phyloP scores from a whole-genome alignment of 2,329 filamentous ascomycete genomes.

The Penicillium thymicola region DNA sequence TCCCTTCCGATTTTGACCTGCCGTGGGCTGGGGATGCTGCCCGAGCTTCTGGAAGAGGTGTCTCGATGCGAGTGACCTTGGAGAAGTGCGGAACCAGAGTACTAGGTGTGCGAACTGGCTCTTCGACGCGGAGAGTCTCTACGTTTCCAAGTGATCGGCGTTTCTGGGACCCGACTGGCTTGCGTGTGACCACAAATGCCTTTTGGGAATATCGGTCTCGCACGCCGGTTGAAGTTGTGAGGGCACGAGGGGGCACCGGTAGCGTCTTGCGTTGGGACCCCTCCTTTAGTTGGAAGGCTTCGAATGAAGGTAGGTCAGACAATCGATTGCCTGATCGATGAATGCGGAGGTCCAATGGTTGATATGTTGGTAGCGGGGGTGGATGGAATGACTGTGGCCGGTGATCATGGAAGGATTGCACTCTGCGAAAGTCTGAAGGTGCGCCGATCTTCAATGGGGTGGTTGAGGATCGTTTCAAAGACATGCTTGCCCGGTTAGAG shows the following conservation, averaged over 20 bases:
- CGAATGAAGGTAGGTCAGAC: slow-evolving; percentile 46
- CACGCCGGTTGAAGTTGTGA: slow-evolving; percentile 22
- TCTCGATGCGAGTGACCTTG: slow-evolving; percentile 12
- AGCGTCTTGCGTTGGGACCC: slow-evolving; percentile 24
- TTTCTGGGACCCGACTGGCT: slow-evolving; percentile 36
- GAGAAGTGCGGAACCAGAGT: slow-evolving; percentile 35
- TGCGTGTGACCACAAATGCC: slow-evolving; percentile 34
- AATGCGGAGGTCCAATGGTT: slow-evolving; percentile 48
- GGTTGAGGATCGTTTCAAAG: slow-evolving; percentile 34
- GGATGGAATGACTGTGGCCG: slow-evolving; percentile 8
- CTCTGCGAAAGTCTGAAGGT: slow-evolving; percentile 43
- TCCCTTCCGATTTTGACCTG: slow-evolving; percentile 13
- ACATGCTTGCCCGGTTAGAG: slow-evolving; percentile 42
- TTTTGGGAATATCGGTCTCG: slow-evolving; percentile 20
- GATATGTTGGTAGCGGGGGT: slow-evolving; percentile 26
- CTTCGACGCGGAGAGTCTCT: slow-evolving; percentile 20
- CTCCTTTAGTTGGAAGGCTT: slow-evolving; percentile 35
- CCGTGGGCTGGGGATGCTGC: slow-evolving; percentile 9
- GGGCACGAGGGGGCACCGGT: slow-evolving; percentile 33
- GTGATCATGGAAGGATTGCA: slow-evolving; percentile 25
- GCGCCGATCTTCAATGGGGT: slow-evolving; percentile 39
- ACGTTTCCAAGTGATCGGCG: slow-evolving; percentile 27
- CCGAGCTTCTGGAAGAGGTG: not conserved
- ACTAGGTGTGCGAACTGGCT: slow-evolving; percentile 17
- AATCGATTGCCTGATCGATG: slow-evolving; percentile 44